Base-by-base conservation (phyloP, 108 stramenopile species). In the Cyclostephanos invisitatus region DNA sequence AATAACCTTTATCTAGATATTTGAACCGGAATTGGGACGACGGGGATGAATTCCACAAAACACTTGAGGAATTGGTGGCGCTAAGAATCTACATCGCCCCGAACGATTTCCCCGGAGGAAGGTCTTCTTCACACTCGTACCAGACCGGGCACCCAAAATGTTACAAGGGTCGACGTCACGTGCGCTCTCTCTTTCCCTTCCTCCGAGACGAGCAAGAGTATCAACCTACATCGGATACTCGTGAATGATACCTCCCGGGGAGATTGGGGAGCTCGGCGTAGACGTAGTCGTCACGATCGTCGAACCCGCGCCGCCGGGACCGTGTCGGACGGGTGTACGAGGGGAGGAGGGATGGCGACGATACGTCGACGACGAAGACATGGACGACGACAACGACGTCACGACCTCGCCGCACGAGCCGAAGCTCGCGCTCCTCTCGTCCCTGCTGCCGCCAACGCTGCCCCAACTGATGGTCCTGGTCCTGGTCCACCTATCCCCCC, bases 401-500 rank as follows among this genome's bases (percentile, higher is more conserved):
- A 58, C 9, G 57, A 51, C 54, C 68, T 65, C 70, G 36, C 70
- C 68, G 20, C 17, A 46, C 44, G 44, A 46, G 3, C 44, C 44
- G 14, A 15, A 14, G 44, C 44, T 46, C 44, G 44, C 14, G 44
- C 63, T 46, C 36, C 80, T 63, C 50, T 64, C 50, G 37, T 32
- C 32, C 32, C 32, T 4, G 32, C 32, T 4, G 32, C 83, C 84
- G 57, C n/a, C n/a, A n/a, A n/a, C n/a, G n/a, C 84, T 87, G 10
- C 92, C 92, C 88, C 88, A 93, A 51, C 88, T 87, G 64, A 86
- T 86, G 6, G 84, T 86, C n/a, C 92, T 67, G 29, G 79, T 62
- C 51, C 86, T 75, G 76, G 87, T 90, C 79, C 88, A 93, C 32
- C 83, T 82, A 84, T 93, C 92, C 6, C 73, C 74, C 64, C 89